Conservation (phyloP, 1,284 basidiomycete species). For the Sphagnurus paluster region DNA sequence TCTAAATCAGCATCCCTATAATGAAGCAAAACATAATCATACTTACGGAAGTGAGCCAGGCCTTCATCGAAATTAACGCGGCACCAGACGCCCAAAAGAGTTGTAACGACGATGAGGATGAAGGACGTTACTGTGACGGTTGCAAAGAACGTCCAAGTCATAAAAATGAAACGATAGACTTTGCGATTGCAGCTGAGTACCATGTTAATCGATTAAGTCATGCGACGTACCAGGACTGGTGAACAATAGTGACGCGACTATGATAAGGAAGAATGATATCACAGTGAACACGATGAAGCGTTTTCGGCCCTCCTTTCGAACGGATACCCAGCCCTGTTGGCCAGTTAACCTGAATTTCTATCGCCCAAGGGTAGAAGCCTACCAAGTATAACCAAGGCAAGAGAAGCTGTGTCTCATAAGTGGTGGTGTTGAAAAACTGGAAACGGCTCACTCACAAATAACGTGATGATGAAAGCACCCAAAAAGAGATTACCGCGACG, state of each 20-base stretch:
- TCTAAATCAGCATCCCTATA: not conserved
- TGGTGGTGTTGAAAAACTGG: too few species aligned
- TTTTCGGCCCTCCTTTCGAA: slow-evolving; percentile 43
- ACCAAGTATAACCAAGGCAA: slow-evolving; percentile 51
- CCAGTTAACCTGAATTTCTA: slow-evolving; percentile 1
- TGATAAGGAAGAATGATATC: slow-evolving; percentile 41
- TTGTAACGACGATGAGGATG: slow-evolving; percentile 39
- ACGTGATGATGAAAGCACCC: slow-evolving; percentile 39
- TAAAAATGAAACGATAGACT: slow-evolving; percentile 51
- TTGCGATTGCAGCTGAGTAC: not conserved
- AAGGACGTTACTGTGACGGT: slow-evolving; percentile 43
- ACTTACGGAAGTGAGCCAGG: slow-evolving; percentile 46
- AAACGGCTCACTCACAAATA: slow-evolving; percentile 47
- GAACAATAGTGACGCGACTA: slow-evolving; percentile 46
- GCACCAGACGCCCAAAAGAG: slow-evolving; percentile 44
- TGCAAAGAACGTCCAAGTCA: slow-evolving; percentile 51
- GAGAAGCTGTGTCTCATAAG: slow-evolving; percentile 35
- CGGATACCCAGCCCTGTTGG: slow-evolving; percentile 47
- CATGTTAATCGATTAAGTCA: not conserved
- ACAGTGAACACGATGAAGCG: slow-evolving; percentile 42
- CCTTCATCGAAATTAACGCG: slow-evolving; percentile 53
- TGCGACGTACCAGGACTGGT: slow-evolving; percentile 35
- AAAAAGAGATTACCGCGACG: slow-evolving; percentile 38
- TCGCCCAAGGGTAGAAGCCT: slow-evolving; percentile 13
- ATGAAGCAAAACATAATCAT: not conserved